Base-by-base conservation (phyloP, 768 basidiomycete species). In the Hydnum rufescens region DNA sequence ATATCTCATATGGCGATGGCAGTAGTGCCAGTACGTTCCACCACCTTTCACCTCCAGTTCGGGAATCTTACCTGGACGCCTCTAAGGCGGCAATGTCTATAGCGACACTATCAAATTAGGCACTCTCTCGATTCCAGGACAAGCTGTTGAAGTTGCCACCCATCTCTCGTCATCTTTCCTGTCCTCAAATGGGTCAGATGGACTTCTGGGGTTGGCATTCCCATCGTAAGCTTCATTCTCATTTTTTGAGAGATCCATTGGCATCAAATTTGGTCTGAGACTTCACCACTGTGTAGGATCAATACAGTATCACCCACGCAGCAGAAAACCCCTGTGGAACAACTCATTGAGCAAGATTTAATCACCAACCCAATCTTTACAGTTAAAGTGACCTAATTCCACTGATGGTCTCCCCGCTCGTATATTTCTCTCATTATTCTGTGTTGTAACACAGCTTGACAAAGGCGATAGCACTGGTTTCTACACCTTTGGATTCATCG, bases 401-500 rank as follows among this genome's bases (percentile, higher is more conserved):
- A 18, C 34, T 18, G 22, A 6, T 13, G 19, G 34, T 39, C 19
- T 19, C 34, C 22, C 31, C 22, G 32, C 42, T 22, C 22, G 47
- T 18, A 31, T 19, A 19, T 53, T 39, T 39, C 61, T 63, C 19
- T 62, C 32, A 44, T 55, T 30, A 6, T 57, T 26, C 50, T 54
- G 52, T n/a, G 62, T 69, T 22, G 44, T 54, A 29, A 16, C 54
- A 18, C 50, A 55, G 53, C 63, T 69, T 22, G 64, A 65, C 43
- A 61, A 63, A 36, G 66, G 63, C 2, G 62, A 64, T 51, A 62
- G 63, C 50, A 59, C 62, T 3, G 65, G 66, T 4, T 69, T 68
- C 60, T 69, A 68, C 60, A 66, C 67, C 32, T 67, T 69, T 53
- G 66, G 67, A 57, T 53, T 57, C 58, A 67, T 69, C 36, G 67